phyloP scores from a whole-genome alignment of 169 alveolate genomes.

The Cryptosporidium bovis region DNA sequence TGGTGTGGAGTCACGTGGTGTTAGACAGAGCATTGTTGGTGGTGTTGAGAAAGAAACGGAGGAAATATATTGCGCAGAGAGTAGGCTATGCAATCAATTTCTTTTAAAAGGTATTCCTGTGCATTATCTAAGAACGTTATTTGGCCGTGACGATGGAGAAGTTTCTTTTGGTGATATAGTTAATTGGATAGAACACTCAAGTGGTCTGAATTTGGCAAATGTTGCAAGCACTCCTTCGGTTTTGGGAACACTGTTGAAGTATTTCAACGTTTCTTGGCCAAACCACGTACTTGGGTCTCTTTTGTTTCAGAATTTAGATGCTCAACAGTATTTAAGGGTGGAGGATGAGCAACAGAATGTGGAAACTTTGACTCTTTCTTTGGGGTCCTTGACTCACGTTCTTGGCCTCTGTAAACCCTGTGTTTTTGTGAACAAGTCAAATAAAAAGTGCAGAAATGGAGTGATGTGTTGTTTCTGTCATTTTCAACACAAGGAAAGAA shows the following conservation, averaged over 20 bases:
- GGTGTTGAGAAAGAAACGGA: neutral
- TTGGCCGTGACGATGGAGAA: conserved; percentile 22
- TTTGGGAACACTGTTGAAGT: conserved; percentile 37
- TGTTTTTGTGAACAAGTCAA: conserved; percentile 82
- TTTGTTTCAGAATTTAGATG: neutral
- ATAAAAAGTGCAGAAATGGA: conserved; percentile 82
- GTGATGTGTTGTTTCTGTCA: conserved; percentile 81
- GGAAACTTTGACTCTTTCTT: conserved; percentile 18
- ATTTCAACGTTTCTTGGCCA: conserved; percentile 55
- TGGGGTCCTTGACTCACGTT: conserved; percentile 81
- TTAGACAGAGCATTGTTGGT: too few species aligned
- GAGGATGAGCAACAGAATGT: neutral
- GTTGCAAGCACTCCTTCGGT: conserved; percentile 71
- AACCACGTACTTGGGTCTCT: conserved; percentile 14
- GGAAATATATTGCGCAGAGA: conserved; percentile 48
- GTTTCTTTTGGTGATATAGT: conserved; percentile 32
- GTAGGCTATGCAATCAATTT: conserved; percentile 6
- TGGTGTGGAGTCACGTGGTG: neutral
- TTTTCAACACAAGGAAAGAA: conserved; percentile 78
- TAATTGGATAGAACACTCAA: conserved; percentile 42
- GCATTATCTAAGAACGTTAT: conserved; percentile 3
- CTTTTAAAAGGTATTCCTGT: conserved; percentile 21
- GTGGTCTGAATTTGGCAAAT: conserved; percentile 68
- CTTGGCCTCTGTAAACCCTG: conserved; percentile 84
- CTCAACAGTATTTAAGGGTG: too few species aligned